phyloP scores from a whole-genome alignment of 108 stramenopile species.

The Fistulifera pelliculosa region DNA sequence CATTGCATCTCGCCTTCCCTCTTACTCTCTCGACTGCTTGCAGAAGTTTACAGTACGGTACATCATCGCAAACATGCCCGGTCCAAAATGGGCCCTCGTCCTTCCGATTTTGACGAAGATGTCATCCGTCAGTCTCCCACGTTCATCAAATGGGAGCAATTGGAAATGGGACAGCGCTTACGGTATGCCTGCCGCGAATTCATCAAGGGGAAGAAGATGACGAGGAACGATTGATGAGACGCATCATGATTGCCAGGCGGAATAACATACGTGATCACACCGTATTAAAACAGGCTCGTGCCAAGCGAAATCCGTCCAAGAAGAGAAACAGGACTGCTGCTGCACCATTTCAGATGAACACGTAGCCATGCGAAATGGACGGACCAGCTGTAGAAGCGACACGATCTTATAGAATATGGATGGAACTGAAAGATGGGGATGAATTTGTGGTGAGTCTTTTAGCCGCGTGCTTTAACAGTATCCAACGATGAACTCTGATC shows the following conservation, averaged over 20 bases:
- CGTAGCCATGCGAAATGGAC: constrained; percentile 58
- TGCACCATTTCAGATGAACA: constrained; percentile 32
- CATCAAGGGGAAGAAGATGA: constrained; percentile 69
- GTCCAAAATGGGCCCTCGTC: constrained; percentile 81
- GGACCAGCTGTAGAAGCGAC: constrained; percentile 71
- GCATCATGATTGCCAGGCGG: constrained; percentile 86
- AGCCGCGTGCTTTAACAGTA: no score
- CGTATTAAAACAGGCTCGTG: constrained; percentile 51
- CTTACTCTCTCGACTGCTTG: no score
- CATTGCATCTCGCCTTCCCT: no score
- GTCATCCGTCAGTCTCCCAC: constrained; percentile 66
- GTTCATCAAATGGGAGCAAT: constrained; percentile 49
- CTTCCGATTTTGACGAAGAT: constrained; percentile 73
- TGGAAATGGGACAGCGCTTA: constrained; percentile 40
- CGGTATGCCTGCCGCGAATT: constrained; percentile 80
- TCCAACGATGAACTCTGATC: no score
- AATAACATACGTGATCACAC: constrained; percentile 80
- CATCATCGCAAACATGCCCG: constrained; percentile 49
- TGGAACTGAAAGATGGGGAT: constrained; percentile 38
- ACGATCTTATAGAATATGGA: constrained; percentile 68
- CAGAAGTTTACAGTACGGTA: no score
- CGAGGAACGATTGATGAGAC: constrained; percentile 84
- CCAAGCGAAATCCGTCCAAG: constrained; percentile 2
- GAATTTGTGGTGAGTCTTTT: constrained; percentile 22
- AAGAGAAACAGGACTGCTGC: background rate